Evolutionary conservation across 345 rosid species (phyloP).

Genomic region (Rhodamnia rubescens): DNA sequence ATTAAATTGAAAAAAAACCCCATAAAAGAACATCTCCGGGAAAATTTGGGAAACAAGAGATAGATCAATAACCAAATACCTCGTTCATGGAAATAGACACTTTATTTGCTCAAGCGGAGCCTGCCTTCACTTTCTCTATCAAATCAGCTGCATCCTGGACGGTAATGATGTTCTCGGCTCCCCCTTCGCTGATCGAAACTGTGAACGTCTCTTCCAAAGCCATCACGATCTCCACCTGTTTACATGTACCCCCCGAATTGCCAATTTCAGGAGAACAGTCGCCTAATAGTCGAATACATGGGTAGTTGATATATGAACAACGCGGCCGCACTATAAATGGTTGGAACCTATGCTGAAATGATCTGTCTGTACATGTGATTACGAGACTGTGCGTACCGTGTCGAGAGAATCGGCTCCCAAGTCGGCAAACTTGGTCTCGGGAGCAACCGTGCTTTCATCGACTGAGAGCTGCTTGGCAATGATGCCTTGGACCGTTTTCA

Average conservation of each 20-base stretch:
- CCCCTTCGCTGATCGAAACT: slow-evolving; percentile 45
- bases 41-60: neutral
- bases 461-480: slow-evolving; percentile 54
- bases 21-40: neutral
- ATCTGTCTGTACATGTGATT: neutral
- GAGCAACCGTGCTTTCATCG: slow-evolving; percentile 33
- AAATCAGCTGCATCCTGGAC: slow-evolving; percentile 60
- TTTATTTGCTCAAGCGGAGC: neutral
- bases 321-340: neutral
- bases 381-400: slow-evolving; percentile 12
- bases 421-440: slow-evolving; percentile 48
- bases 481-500: slow-evolving; percentile 38
- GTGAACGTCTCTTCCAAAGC: slow-evolving; percentile 56
- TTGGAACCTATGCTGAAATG: neutral
- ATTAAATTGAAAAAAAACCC: too few species aligned
- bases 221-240: slow-evolving; percentile 54
- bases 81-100: neutral
- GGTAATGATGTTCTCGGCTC: slow-evolving; percentile 43
- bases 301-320: neutral
- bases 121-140: slow-evolving; percentile 40
- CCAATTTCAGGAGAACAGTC: neutral
- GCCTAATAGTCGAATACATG: neutral
- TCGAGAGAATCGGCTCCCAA: slow-evolving; percentile 66
- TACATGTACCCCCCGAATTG: neutral
- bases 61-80: neutral